Evolutionary conservation across 768 basidiomycete species (phyloP).

Genomic region (Trametes coccinea): DNA sequence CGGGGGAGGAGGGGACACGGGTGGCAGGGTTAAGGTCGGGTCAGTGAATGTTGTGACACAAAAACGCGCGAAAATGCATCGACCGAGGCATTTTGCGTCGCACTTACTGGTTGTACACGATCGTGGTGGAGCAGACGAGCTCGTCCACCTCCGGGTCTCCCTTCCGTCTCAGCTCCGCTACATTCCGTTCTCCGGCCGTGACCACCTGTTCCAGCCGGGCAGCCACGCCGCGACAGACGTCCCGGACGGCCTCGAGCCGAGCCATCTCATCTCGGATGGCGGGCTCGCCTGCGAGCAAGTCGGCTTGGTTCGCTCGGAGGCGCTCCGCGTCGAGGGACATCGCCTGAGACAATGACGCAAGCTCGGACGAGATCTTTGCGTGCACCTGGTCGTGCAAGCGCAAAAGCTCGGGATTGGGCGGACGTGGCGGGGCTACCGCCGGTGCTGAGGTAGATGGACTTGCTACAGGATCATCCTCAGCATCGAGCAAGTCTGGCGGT

Average conservation of each 20-base stretch:
- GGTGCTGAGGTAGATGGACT: constrained; percentile 30
- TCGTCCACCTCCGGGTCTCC: constrained; percentile 96
- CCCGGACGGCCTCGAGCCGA: constrained; percentile 86
- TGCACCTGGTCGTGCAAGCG: constrained; percentile 77
- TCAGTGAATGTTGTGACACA: constrained; percentile 12
- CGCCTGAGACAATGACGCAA: constrained; percentile 67
- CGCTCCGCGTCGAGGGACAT: constrained; percentile 69
- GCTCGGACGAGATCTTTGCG: constrained; percentile 68
- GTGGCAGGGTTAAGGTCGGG: constrained; percentile 4
- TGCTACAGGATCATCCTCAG: constrained; percentile 37
- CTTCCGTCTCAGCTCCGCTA: constrained; percentile 75
- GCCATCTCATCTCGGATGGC: constrained; percentile 97
- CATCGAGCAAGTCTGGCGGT: constrained; percentile 62
- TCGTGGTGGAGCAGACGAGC: constrained; percentile 91
- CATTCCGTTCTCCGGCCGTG: constrained; percentile 65
- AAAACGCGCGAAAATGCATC: neutral
- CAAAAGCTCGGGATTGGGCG: constrained; percentile 88
- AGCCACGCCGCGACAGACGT: constrained; percentile 83
- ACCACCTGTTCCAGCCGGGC: constrained; percentile 65
- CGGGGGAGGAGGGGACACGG: neutral
- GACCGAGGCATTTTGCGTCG: neutral
- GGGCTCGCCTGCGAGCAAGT: constrained; percentile 87
- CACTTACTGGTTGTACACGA: constrained; percentile 91
- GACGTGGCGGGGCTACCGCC: constrained; percentile 63
- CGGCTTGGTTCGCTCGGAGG: constrained; percentile 76